Conservation (phyloP, 129 eudicot genomes). For the Lactuca sativa region DNA sequence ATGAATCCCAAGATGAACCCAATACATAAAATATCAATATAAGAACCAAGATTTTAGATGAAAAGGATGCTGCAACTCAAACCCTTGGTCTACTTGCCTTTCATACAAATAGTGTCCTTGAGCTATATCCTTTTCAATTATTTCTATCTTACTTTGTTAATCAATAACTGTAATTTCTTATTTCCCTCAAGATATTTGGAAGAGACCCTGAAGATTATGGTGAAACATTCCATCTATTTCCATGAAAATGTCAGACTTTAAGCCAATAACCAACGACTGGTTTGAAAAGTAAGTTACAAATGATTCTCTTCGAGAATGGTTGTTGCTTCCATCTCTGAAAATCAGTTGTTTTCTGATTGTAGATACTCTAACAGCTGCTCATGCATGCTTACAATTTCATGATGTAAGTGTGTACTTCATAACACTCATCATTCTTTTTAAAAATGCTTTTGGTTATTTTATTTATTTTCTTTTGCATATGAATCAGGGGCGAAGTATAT, state of each 20-base stretch:
- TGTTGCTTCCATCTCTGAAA: conserved; percentile 17
- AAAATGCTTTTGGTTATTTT: too few relatives aligned
- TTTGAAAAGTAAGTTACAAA: conserved; percentile 67
- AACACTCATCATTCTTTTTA: not conserved
- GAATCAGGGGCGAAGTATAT: too few relatives aligned
- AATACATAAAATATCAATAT: conserved; percentile 77
- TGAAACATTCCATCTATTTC: too few relatives aligned
- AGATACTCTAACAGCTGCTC: conserved; percentile 85
- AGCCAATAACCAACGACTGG: conserved; percentile 70
- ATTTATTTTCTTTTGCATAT: too few relatives aligned
- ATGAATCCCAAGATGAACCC: conserved; percentile 94
- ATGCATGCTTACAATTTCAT: conserved; percentile 59
- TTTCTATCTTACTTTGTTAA: conserved; percentile 16
- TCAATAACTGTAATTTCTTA: conserved; percentile 37
- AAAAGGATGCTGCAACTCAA: conserved; percentile 96
- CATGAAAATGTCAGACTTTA: conserved; percentile 96
- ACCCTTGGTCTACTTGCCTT: conserved; percentile 87
- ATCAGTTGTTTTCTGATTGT: conserved; percentile 34
- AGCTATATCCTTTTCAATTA: conserved; percentile 73
- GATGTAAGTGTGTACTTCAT: conserved; percentile 53
- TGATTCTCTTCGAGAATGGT: not conserved
- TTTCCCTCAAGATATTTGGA: conserved; percentile 70
- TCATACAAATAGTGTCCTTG: conserved; percentile 76
- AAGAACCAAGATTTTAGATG: conserved; percentile 88
- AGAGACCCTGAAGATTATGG: conserved; percentile 82